A percentile compares a stretch with the other conserved stretches of the same genome.
phyloP scores from a whole-genome alignment of 495 filamentous ascomycete genomes.

The Penicillium fimorum region DNA sequence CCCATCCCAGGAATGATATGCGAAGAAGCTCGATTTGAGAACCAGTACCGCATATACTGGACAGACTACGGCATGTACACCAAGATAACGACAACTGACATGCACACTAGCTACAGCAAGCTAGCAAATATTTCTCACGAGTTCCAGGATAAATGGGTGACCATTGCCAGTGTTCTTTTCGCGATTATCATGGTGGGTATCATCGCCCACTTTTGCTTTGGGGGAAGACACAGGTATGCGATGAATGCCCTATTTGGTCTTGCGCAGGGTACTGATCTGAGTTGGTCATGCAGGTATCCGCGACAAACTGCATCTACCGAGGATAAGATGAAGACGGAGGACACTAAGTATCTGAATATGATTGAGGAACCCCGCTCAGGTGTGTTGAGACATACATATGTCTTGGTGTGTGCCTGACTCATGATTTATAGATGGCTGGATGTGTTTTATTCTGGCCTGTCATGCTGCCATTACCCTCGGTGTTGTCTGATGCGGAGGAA shows the following conservation, averaged over 20 bases:
- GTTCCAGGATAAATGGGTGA: background rate
- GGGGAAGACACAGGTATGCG: background rate
- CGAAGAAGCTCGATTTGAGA: background rate
- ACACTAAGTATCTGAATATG: background rate
- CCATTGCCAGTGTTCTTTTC: background rate
- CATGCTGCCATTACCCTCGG: constrained; percentile 8
- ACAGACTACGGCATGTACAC: background rate
- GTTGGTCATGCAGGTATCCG: background rate
- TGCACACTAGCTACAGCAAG: background rate
- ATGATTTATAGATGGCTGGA: constrained; percentile 3
- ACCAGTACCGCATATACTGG: background rate
- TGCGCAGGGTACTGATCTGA: background rate
- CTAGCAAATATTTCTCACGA: background rate
- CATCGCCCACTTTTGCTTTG: background rate
- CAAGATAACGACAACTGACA: background rate
- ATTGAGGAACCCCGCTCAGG: background rate
- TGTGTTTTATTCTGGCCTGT: background rate
- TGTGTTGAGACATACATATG: background rate
- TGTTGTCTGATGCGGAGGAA: background rate
- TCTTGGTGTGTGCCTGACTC: background rate
- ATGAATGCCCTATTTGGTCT: background rate
- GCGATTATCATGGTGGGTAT: background rate
- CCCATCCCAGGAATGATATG: background rate
- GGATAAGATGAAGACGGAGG: background rate
- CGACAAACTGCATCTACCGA: background rate